Evolutionary conservation across 768 basidiomycete species (phyloP).

Genomic region (Phlebiopsis flavidoalba): DNA sequence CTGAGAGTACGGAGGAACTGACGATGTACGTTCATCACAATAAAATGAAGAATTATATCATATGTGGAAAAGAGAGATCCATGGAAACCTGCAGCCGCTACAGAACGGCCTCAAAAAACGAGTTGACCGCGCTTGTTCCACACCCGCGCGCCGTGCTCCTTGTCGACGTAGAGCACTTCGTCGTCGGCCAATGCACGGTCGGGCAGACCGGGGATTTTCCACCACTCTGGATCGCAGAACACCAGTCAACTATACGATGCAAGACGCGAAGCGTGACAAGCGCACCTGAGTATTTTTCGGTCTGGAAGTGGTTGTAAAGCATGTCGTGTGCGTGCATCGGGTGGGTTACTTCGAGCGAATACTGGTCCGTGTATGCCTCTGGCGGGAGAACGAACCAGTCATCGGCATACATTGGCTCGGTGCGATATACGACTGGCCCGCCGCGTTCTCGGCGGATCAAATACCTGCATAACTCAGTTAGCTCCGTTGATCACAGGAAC

Average conservation of each 20-base stretch:
- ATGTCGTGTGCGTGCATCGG: neutral
- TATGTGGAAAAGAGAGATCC: neutral
- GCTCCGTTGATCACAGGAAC: neutral
- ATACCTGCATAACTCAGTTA: neutral
- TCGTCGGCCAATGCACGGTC: neutral
- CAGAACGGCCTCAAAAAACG: neutral
- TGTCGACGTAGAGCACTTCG: conserved; percentile 1
- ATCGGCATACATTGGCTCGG: neutral
- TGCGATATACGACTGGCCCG: neutral
- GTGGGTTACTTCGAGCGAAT: neutral
- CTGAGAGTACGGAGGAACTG: too few relatives aligned
- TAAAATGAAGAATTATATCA: too few relatives aligned
- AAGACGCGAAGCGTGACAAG: too few relatives aligned
- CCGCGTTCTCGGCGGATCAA: neutral
- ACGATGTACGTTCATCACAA: too few relatives aligned
- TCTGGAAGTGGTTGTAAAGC: conserved; percentile 5
- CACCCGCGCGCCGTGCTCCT: neutral
- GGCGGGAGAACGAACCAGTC: conserved; percentile 1
- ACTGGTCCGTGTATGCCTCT: neutral
- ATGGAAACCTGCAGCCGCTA: neutral
- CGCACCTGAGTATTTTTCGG: neutral
- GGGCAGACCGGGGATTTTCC: neutral
- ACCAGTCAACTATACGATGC: neutral
- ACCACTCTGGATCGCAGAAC: neutral
- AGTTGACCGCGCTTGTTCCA: neutral